Base-by-base conservation (phyloP, 441 rosid genomes). In the Capsella rubella region DNA sequence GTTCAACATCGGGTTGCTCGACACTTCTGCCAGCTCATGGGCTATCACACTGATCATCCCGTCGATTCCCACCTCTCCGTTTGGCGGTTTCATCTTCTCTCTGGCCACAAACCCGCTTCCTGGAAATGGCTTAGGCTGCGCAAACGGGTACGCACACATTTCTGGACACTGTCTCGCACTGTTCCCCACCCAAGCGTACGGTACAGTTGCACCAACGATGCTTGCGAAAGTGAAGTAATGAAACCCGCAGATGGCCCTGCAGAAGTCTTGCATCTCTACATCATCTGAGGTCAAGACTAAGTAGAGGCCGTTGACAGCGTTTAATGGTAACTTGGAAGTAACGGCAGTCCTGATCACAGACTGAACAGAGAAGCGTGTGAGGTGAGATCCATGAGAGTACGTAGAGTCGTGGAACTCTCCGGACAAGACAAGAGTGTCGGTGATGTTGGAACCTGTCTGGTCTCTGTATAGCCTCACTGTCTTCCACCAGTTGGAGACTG, bases 41-140 rank as follows among this genome's bases (percentile, higher is more conserved):
- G 77, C 99, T 8, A 94, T 90, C 67, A 94, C 98, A 64, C 97
- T 91, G 54, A 94, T 86, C 98, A 93, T 94, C 42, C 97, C 99
- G 61, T 95, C 97, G 11, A 95, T 84, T 5, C 93, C 97, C 0
- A 66, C 82, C 71, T 92, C 97, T 13, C 87, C 90, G 83, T 95
- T 95, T 0, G 99, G 99, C 0, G 97, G 79, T 73, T 81, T 89
- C 55, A 86, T 25, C 15, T 87, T 84, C 83, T 35, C 90, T 87
- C 15, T 89, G 83, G 29, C 75, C 80, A 57, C 65, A 88, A 11
- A 61, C 27, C 4, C 74, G 21, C 79, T 75, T 62, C 79, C 79
- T 0, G 74, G 74, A 54, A 69, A 69, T 11, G 79, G 79, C 42
- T 69, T 76, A 16, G 97, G 95, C 0, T 84, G 93, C 6, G 93